Evolutionary conservation across 192 early-diverging fungal species (phyloP).

Genomic region (Mortierella antarctica): DNA sequence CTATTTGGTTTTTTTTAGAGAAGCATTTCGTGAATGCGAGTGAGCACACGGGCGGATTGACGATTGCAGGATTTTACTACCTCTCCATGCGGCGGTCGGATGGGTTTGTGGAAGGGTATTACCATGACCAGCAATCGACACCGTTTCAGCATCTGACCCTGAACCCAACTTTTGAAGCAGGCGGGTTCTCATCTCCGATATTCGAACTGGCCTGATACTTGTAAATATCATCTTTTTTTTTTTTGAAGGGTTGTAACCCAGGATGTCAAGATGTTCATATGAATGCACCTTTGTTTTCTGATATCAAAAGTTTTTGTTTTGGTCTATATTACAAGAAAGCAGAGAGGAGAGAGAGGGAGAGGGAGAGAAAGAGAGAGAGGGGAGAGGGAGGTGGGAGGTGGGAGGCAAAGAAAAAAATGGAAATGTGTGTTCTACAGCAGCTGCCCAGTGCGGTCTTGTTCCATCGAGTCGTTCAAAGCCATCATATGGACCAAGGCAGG

Average conservation of each 20-base stretch:
- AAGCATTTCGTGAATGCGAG: slow-evolving; percentile 65
- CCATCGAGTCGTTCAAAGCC: slow-evolving; percentile 6
- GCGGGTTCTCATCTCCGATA: slow-evolving; percentile 43
- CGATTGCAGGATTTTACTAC: slow-evolving; percentile 77
- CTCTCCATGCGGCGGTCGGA: slow-evolving; percentile 69
- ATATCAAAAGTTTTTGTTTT: neutral
- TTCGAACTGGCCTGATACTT: slow-evolving; percentile 33
- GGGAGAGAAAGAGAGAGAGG: neutral
- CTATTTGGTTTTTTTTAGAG: slow-evolving; percentile 41
- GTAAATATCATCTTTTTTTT: neutral
- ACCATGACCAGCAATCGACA: slow-evolving; percentile 50
- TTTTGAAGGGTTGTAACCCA: neutral
- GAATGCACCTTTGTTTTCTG: neutral
- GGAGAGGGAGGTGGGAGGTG: too few relatives aligned
- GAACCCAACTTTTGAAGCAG: slow-evolving; percentile 40
- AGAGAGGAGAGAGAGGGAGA: neutral
- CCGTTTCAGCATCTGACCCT: slow-evolving; percentile 53
- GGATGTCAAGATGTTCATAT: neutral
- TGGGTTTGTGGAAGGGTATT: slow-evolving; percentile 67
- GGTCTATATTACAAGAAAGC: slow-evolving; percentile 11
- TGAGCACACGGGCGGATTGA: slow-evolving; percentile 64
- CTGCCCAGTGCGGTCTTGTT: slow-evolving; percentile 7
- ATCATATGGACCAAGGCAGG: neutral
- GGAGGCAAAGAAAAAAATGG: neutral
- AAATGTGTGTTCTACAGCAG: neutral